phyloP scores from a whole-genome alignment of 1,284 basidiomycete species.

The Trametes hirsuta region DNA sequence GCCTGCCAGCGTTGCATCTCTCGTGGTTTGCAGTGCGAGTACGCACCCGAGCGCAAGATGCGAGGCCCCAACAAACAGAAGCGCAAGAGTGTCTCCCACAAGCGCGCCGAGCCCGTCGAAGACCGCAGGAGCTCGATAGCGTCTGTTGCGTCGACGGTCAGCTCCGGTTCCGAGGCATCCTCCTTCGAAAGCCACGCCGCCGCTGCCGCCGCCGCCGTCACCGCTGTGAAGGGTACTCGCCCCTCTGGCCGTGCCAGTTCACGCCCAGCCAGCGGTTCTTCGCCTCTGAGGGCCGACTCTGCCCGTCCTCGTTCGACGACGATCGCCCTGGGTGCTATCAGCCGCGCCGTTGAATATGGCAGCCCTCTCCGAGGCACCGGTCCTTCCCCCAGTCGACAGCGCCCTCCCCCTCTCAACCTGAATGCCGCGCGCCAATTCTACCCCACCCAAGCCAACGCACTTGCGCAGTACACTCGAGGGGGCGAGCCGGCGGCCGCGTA shows the following conservation, averaged over 20 bases:
- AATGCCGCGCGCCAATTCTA: conserved; percentile 11
- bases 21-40: conserved; percentile 42
- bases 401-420: conserved; percentile 27
- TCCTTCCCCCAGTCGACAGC: conserved; percentile 7
- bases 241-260: conserved; percentile 14
- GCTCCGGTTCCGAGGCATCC: conserved; percentile 24
- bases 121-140: conserved; percentile 22
- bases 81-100: conserved; percentile 19
- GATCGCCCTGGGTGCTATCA: background rate
- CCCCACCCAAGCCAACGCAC: conserved; percentile 1
- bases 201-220: conserved; percentile 1
- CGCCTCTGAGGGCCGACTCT: background rate
- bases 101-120: background rate
- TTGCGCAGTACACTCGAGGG: conserved; percentile 12
- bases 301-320: conserved; percentile 12
- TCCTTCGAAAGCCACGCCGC: background rate
- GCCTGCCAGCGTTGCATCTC: conserved; percentile 40
- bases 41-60: conserved; percentile 61
- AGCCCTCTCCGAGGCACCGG: background rate
- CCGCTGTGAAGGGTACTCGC: background rate
- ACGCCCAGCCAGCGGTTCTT: background rate
- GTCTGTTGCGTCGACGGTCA: conserved; percentile 23
- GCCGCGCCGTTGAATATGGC: background rate
- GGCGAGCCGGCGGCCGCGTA: conserved; percentile 1
- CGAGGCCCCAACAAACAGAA: conserved; percentile 63